phyloP scores from a whole-genome alignment of 1,139 yeast species.

The Suhomyces atakaporum region DNA sequence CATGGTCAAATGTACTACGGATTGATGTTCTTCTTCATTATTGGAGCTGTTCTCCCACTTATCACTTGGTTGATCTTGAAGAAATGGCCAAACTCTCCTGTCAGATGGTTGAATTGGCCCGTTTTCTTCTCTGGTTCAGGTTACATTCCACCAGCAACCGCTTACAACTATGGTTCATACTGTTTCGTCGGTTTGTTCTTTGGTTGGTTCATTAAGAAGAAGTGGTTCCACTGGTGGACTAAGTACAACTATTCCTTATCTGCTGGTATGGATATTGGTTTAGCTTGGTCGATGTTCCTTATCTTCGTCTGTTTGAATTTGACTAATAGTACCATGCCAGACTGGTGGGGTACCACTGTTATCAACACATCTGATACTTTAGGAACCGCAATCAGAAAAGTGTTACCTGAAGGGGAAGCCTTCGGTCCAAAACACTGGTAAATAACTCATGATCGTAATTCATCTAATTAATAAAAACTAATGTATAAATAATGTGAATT shows the following conservation, averaged over 20 bases:
- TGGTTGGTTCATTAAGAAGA: slow-evolving; percentile 37
- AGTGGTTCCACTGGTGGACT: slow-evolving; percentile 62
- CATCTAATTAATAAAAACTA: no score
- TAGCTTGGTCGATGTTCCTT: slow-evolving; percentile 52
- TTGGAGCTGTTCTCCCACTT: slow-evolving; percentile 41
- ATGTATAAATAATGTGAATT: no score
- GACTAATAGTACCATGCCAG: slow-evolving; percentile 32
- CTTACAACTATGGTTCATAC: slow-evolving; percentile 45
- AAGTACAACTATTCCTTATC: slow-evolving; percentile 62
- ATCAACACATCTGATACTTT: slow-evolving; percentile 27
- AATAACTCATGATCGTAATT: slow-evolving; percentile 1
- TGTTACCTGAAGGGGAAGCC: slow-evolving; percentile 17
- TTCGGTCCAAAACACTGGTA: slow-evolving; percentile 29
- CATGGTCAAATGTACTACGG: slow-evolving; percentile 41
- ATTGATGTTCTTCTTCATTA: slow-evolving; percentile 42
- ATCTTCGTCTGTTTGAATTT: slow-evolving; percentile 44
- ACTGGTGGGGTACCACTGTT: slow-evolving; percentile 65
- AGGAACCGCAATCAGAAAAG: slow-evolving; percentile 15
- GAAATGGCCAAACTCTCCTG: slow-evolving; percentile 49
- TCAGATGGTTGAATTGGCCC: slow-evolving; percentile 50
- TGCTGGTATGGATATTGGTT: slow-evolving; percentile 59
- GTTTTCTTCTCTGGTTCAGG: slow-evolving; percentile 52
- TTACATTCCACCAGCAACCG: slow-evolving; percentile 50
- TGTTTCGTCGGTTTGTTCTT: slow-evolving; percentile 38
- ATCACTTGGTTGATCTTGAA: slow-evolving; percentile 49